Conservation (phyloP, 2,329 filamentous ascomycete species). For the Aspergillus carbonarius region DNA sequence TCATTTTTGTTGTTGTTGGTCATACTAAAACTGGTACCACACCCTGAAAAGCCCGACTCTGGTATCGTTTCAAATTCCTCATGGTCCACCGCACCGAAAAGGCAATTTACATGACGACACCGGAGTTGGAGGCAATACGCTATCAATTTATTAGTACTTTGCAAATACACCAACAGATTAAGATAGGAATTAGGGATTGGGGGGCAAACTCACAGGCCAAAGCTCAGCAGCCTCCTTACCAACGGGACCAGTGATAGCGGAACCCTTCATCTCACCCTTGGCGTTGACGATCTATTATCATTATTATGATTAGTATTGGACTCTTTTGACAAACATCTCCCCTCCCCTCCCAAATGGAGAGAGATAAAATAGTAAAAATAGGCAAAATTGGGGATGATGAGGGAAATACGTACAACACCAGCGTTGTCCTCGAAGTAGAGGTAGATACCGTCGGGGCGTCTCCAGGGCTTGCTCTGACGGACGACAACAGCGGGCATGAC, state of each 20-base stretch:
- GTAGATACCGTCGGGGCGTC: slow-evolving; percentile 96
- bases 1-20: slow-evolving; percentile 5
- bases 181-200: not conserved
- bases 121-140: slow-evolving; percentile 99
- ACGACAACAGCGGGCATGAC: slow-evolving; percentile 99
- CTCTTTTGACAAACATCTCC: too few relatives aligned
- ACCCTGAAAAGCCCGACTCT: slow-evolving; percentile 13
- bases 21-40: slow-evolving; percentile 1
- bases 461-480: slow-evolving; percentile 99
- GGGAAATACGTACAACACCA: slow-evolving; percentile 91
- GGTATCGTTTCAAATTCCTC: slow-evolving; percentile 17
- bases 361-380: too few relatives aligned
- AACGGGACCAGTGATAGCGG: slow-evolving; percentile 97
- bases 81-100: slow-evolving; percentile 8
- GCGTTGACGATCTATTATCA: slow-evolving; percentile 87
- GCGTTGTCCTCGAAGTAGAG: slow-evolving; percentile 99
- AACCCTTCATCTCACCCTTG: slow-evolving; percentile 99
- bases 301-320: not conserved
- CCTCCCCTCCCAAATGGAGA: too few relatives aligned
- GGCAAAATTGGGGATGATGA: too few relatives aligned
- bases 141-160: slow-evolving; percentile 43
- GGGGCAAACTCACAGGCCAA: slow-evolving; percentile 75
- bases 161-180: not conserved
- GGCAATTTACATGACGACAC: slow-evolving; percentile 94
- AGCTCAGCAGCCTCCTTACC: slow-evolving; percentile 99